A percentile compares a stretch with the other conserved stretches of the same genome.
phyloP scores from a whole-genome alignment of 306 rosid species.

The Prunus mume region DNA sequence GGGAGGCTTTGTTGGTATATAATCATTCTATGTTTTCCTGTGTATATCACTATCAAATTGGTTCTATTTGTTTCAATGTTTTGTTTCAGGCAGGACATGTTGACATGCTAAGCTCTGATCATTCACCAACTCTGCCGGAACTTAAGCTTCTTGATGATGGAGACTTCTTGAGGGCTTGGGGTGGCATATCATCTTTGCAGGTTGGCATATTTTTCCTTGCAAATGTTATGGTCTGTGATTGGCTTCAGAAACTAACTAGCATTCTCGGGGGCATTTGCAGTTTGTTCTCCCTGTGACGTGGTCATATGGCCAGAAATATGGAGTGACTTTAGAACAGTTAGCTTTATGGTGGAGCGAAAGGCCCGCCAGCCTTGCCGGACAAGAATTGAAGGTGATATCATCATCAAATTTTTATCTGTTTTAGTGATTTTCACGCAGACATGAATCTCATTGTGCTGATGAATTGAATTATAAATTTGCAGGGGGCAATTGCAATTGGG shows the following conservation, averaged over 20 bases:
- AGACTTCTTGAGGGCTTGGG: constrained; percentile 91
- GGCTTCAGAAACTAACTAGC: constrained; percentile 14
- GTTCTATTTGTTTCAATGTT: constrained; percentile 5
- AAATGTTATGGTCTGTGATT: neutral
- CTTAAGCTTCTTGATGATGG: constrained; percentile 85
- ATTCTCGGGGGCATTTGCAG: constrained; percentile 42
- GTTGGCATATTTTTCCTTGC: constrained; percentile 28
- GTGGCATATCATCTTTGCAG: constrained; percentile 92
- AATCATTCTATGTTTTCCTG: neutral
- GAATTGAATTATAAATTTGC: constrained; percentile 20
- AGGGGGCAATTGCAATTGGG: constrained; percentile 81
- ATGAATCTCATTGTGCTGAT: neutral
- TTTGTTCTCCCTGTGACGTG: constrained; percentile 85
- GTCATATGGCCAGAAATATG: constrained; percentile 76
- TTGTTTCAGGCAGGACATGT: constrained; percentile 71
- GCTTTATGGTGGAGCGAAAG: constrained; percentile 89
- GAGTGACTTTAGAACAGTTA: constrained; percentile 69
- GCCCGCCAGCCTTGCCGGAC: constrained; percentile 80
- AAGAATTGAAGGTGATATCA: constrained; percentile 61
- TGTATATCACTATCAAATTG: neutral
- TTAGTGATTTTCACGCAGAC: neutral
- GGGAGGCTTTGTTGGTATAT: constrained; percentile 77
- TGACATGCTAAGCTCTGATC: constrained; percentile 84
- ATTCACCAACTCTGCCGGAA: constrained; percentile 82
- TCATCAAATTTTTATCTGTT: neutral